Percentiles rank a stretch among this genome's conserved stretches.
Evolutionary conservation across 1,284 basidiomycete species (phyloP).

Genomic region (Cystobasidiaceae sp.): DNA sequence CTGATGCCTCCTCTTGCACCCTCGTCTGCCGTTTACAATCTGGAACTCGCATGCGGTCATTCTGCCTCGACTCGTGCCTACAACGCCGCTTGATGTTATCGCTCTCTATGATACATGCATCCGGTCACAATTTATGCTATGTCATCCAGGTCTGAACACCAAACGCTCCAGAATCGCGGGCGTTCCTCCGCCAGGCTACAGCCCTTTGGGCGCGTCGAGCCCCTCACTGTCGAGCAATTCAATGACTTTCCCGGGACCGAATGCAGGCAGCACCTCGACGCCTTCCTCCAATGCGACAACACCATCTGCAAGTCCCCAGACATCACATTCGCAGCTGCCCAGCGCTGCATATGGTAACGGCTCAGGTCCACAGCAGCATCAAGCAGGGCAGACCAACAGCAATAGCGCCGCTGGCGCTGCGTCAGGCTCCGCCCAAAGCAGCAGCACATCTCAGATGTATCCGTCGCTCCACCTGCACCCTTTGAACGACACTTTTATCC

Average conservation of each 20-base stretch:
- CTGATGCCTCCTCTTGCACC: too few species aligned
- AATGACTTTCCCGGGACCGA: background rate
- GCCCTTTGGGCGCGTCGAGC: conserved; percentile 18
- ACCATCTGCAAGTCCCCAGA: conserved; percentile 28
- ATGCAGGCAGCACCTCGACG: background rate
- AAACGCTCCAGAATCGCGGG: conserved; percentile 17
- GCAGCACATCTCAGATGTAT: conserved; percentile 31
- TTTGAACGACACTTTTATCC: conserved; percentile 90
- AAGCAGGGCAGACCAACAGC: too few species aligned
- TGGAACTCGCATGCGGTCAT: too few species aligned
- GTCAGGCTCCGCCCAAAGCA: background rate
- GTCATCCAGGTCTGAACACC: background rate
- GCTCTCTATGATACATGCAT: background rate
- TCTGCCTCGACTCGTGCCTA: background rate
- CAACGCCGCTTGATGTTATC: conserved; percentile 1
- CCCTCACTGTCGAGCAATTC: conserved; percentile 11
- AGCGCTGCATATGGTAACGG: background rate
- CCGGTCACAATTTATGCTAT: background rate
- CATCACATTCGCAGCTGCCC: conserved; percentile 1
- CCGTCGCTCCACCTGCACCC: conserved; percentile 80
- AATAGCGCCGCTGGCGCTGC: background rate
- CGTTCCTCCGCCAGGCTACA: conserved; percentile 17
- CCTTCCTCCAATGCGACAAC: conserved; percentile 27
- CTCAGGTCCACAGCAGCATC: conserved; percentile 4
- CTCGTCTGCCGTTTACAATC: too few species aligned